Percentiles rank a stretch among this genome's conserved stretches.
Conservation (phyloP, 352 stramenopile species). For the Phytophthora cactorum region DNA sequence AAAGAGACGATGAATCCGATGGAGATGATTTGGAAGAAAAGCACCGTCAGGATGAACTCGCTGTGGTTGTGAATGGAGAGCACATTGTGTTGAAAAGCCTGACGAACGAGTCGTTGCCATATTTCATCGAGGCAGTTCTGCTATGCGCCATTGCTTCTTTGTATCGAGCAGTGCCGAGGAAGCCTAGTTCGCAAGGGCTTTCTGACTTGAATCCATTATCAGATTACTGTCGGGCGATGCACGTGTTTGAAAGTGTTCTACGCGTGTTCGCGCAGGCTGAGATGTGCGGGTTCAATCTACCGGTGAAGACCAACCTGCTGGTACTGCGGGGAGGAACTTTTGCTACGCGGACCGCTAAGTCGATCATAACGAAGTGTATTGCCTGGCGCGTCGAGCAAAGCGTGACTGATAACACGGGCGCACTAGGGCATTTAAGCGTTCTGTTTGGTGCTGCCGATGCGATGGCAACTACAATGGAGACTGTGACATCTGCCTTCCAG, state of each 20-base stretch:
- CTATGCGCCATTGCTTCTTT: constrained; percentile 61
- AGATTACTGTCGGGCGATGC: constrained; percentile 46
- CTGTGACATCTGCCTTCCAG: constrained; percentile 54
- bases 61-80: constrained; percentile 53
- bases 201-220: constrained; percentile 45
- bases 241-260: constrained; percentile 49
- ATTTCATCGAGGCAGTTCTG: constrained; percentile 63
- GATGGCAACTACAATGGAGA: constrained; percentile 49
- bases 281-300: constrained; percentile 54
- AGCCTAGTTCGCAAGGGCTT: constrained; percentile 10
- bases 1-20: constrained; percentile 35
- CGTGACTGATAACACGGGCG: constrained; percentile 35
- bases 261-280: constrained; percentile 61
- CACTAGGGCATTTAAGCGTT: constrained; percentile 49
- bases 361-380: constrained; percentile 49
- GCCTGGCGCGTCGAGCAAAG: constrained; percentile 53
- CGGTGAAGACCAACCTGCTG: constrained; percentile 57
- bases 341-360: constrained; percentile 40
- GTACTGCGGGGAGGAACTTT: constrained; percentile 49
- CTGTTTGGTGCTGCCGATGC: constrained; percentile 45
- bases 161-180: constrained; percentile 43
- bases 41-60: constrained; percentile 24
- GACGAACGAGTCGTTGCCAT: constrained; percentile 65
- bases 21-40: constrained; percentile 41
- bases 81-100: constrained; percentile 72